phyloP scores from a whole-genome alignment of 2,329 filamentous ascomycete genomes.

The Phaeomoniella chlamydospora region DNA sequence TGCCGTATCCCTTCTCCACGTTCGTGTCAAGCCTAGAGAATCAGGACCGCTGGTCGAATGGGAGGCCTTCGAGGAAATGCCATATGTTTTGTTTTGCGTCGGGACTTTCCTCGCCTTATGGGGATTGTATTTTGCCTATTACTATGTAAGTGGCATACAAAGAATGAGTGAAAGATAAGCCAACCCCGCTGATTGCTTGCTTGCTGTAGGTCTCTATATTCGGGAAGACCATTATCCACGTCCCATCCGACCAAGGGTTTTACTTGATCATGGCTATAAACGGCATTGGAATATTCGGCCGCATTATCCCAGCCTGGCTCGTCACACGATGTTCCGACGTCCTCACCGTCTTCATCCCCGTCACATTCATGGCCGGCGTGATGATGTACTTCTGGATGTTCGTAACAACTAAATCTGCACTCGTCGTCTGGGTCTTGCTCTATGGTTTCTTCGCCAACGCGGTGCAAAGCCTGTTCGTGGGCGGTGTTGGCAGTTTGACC shows the following conservation, averaged over 20 bases:
- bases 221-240: constrained; percentile 24
- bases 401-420: constrained; percentile 21
- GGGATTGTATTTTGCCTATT: constrained; percentile 43
- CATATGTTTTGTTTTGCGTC: constrained; percentile 35
- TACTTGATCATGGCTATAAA: constrained; percentile 43
- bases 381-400: constrained; percentile 43
- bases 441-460: constrained; percentile 30
- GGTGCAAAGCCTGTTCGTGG: constrained; percentile 30
- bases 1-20: constrained; percentile 24
- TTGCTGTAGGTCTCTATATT: no score
- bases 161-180: no score
- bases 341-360: constrained; percentile 41
- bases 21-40: constrained; percentile 33
- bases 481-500: constrained; percentile 26
- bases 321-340: constrained; percentile 39
- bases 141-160: no score
- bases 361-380: constrained; percentile 28
- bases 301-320: constrained; percentile 36
- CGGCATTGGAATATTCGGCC: constrained; percentile 39
- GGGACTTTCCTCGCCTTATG: constrained; percentile 33
- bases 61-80: constrained; percentile 40
- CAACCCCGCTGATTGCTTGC: no score
- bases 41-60: constrained; percentile 39
- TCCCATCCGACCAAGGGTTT: constrained; percentile 32
- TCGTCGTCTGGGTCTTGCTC: constrained; percentile 29